phyloP scores from a whole-genome alignment of 768 basidiomycete genomes.

The Kwoniella pini region DNA sequence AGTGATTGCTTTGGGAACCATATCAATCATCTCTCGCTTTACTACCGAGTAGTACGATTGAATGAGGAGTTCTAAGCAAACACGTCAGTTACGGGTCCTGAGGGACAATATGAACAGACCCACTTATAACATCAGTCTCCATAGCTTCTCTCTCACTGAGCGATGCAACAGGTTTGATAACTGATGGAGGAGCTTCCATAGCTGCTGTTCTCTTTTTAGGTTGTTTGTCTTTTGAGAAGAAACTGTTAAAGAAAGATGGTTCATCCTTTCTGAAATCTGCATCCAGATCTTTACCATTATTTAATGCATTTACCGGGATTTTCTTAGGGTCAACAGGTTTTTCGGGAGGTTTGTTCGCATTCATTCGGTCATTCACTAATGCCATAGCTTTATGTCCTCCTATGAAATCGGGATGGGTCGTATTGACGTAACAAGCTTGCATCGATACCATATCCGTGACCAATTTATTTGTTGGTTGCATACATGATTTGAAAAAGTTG shows the following conservation, averaged over 20 bases:
- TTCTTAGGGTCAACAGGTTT: conserved; percentile 73
- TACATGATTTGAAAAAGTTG: conserved; percentile 91
- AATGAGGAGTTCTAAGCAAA: conserved; percentile 82
- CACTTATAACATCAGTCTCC: conserved; percentile 99
- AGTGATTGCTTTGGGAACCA: conserved; percentile 95
- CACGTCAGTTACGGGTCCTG: too few species aligned
- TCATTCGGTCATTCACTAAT: conserved; percentile 69
- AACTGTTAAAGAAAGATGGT: conserved; percentile 88
- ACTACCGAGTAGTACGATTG: conserved; percentile 97
- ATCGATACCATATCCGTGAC: conserved; percentile 91
- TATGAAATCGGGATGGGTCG: conserved; percentile 98
- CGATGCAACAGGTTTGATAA: conserved; percentile 86
- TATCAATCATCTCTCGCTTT: conserved; percentile 95
- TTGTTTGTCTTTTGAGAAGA: conserved; percentile 67
- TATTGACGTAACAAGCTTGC: conserved; percentile 99
- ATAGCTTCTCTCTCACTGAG: conserved; percentile 92
- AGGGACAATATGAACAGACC: conserved; percentile 53
- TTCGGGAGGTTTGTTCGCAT: conserved; percentile 71
- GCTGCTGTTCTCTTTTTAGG: conserved; percentile 55
- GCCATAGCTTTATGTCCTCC: conserved; percentile 95
- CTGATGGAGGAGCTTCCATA: conserved; percentile 72
- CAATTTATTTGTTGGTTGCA: conserved; percentile 92
- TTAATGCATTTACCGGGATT: conserved; percentile 65
- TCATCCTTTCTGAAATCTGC: conserved; percentile 88
- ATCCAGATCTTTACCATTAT: conserved; percentile 93